phyloP scores from a whole-genome alignment of 164 flowering plant genomes.

The Magnolia kwangsiensis region DNA sequence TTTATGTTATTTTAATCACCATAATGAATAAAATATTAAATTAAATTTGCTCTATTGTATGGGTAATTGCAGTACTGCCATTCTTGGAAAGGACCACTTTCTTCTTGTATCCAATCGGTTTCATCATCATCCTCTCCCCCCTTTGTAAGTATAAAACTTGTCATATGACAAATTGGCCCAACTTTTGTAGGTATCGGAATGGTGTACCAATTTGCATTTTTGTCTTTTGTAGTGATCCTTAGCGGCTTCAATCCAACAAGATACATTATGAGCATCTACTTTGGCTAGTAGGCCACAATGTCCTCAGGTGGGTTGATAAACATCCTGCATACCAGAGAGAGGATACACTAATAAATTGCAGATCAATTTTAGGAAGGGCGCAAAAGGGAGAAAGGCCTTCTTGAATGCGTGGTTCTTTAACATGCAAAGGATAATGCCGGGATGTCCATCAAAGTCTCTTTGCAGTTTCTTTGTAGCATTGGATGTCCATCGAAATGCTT shows the following conservation, averaged over 20 bases:
- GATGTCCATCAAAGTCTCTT: not conserved
- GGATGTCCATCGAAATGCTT: not conserved
- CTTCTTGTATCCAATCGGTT: conserved; percentile 93
- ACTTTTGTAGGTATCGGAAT: not conserved
- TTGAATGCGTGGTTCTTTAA: not conserved
- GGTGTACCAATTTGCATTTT: not conserved
- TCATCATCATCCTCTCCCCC: conserved; percentile 73
- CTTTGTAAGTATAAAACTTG: conserved; percentile 54
- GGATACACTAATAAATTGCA: not conserved
- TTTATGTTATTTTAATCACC: not conserved
- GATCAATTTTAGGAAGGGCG: not conserved
- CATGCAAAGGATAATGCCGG: not conserved
- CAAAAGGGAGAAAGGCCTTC: not conserved
- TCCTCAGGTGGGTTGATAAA: not conserved
- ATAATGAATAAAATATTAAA: not conserved
- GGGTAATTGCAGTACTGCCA: conserved; percentile 66
- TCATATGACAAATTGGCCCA: not conserved
- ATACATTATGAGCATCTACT: conserved; percentile 80
- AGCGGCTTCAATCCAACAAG: conserved; percentile 97
- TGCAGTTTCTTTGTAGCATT: not conserved
- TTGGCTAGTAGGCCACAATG: conserved; percentile 35
- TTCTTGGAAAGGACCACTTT: conserved; percentile 92
- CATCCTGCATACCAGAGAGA: not conserved
- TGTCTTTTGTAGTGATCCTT: conserved; percentile 63
- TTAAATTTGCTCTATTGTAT: not conserved